Evolutionary conservation across 140 eudicot species (phyloP).

Genomic region (Stevia rebaudiana): DNA sequence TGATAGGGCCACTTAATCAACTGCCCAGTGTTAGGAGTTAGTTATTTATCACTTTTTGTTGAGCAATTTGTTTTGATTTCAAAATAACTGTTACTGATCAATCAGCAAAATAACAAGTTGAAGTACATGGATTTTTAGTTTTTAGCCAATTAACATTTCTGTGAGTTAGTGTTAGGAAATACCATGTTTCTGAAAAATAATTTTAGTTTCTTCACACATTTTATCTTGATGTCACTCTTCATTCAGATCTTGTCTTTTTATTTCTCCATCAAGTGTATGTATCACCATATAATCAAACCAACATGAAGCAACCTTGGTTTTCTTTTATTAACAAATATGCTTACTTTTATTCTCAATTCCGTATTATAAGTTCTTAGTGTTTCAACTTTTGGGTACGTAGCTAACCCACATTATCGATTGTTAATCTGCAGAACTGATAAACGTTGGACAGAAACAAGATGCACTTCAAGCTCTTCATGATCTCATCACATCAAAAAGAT

Average conservation of each 20-base stretch:
- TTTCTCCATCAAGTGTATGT: not conserved
- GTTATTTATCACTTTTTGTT: not conserved
- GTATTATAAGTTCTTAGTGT: not conserved
- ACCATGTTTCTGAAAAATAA: not conserved
- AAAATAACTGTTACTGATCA: too few relatives aligned
- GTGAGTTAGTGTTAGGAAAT: not conserved
- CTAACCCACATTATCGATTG: not conserved
- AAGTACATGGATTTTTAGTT: not conserved
- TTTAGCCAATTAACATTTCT: not conserved
- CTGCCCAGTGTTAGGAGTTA: not conserved
- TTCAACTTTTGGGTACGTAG: not conserved
- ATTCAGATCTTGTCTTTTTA: not conserved
- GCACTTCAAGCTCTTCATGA: conserved; percentile 82
- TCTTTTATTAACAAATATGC: not conserved
- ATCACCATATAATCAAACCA: not conserved
- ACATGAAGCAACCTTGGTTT: not conserved
- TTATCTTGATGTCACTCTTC: too few relatives aligned
- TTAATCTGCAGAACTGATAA: conserved; percentile 73
- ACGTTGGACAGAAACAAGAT: conserved; percentile 85
- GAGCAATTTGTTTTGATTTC: too few relatives aligned
- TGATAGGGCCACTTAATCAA: not conserved
- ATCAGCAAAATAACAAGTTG: not conserved
- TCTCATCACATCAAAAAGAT: conserved; percentile 76
- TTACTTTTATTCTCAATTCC: not conserved
- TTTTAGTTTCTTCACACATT: too few relatives aligned